Percentiles rank a stretch among this genome's conserved stretches.
These are phyloP conservation scores for Mycena vulgaris DNA, from an alignment of 768 basidiomycete genomes.

Conservation along the genomic window DNA sequence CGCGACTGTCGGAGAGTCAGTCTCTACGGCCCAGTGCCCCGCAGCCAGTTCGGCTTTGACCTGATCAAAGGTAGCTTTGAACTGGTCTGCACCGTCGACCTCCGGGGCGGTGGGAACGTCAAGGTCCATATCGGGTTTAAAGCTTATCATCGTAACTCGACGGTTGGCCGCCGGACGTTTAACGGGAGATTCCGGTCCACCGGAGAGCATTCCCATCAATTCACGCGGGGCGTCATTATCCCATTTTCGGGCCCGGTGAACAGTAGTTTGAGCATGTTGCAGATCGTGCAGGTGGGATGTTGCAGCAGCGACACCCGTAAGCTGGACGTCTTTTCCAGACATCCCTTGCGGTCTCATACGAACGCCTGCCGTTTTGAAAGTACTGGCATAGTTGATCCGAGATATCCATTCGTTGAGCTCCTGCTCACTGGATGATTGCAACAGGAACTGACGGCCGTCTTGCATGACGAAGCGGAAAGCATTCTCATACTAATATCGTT, in stretches of 20 bases:
- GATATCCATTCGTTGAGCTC: constrained; percentile 94
- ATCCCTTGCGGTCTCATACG: constrained; percentile 84
- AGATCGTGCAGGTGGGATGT: constrained; percentile 85
- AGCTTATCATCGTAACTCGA: constrained; percentile 49
- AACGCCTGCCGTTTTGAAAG: constrained; percentile 90
- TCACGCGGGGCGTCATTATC: constrained; percentile 58
- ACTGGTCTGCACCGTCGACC: constrained; percentile 73
- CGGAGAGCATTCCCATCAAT: constrained; percentile 59
- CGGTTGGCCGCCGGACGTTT: constrained; percentile 44
- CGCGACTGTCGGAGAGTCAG: constrained; percentile 40
- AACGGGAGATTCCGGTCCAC: constrained; percentile 42
- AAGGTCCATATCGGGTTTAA: constrained; percentile 51
- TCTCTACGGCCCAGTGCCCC: constrained; percentile 51
- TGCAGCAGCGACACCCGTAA: constrained; percentile 90
- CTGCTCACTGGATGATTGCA: constrained; percentile 77
- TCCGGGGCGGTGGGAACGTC: constrained; percentile 68
- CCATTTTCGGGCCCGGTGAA: constrained; percentile 56
- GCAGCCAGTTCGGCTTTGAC: constrained; percentile 90
- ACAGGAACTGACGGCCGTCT: constrained; percentile 85
- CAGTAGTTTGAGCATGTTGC: constrained; percentile 52
- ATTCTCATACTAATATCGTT: constrained; percentile 68
- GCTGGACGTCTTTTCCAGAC: constrained; percentile 77
- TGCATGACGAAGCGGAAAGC: constrained; percentile 85
- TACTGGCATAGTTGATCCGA: constrained; percentile 93
- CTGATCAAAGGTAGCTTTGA: constrained; percentile 87